Evolutionary conservation across 2,329 filamentous ascomycete genomes (phyloP), one percentile per base, ranked within the genome.

Genomic region (Karstenula rhodostoma): DNA sequence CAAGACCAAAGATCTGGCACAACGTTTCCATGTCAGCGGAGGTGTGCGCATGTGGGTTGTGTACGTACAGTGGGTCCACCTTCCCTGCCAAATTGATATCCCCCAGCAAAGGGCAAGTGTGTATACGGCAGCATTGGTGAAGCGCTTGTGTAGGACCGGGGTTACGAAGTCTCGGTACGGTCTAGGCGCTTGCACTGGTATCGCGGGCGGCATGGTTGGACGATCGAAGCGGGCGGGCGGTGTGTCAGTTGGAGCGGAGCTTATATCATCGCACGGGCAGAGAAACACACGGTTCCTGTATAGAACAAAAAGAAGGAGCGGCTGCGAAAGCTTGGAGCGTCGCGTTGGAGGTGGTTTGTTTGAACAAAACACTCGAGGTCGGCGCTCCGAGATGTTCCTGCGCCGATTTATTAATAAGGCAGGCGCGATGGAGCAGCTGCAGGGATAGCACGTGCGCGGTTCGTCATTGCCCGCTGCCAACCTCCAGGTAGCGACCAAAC

Each of bases 121-220:
- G 64, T 92, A 81, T 15, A 86, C 84, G 50, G 90, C 90, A 13
- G 92, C 93, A 64, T 89, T 89, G 51, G 90, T 90, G 79, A 97
- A 98, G 71, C 93, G 88, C 71, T 91, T 86, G 78, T 98, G 94
- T 65, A 97, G 83, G 55, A 91, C 89, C 52, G 94, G 94, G 63
- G 94, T 96, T 68, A 97, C 82, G 78, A 96, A 96, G 81, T 97
- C 92, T 83, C 93, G 90, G 80, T 97, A 96, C 77, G 86, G 84
- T 83, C 87, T 75, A 79, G 82, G 73, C 47, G 63, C 23, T 19
- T 55, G 52, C 25, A 32, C 40, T 12, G 42, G 56, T 58, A 63
- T 60, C 47, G 65, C 63, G 53, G 72, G 66, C 19, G 49, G 22
- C 74, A 76, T 76, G 55, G 56, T 62, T 57, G 60, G 50, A 58